Evolutionary conservation across 2,329 filamentous ascomycete species (phyloP), one percentile per base, ranked within the genome.

Genomic region (Coniochaeta sp.): DNA sequence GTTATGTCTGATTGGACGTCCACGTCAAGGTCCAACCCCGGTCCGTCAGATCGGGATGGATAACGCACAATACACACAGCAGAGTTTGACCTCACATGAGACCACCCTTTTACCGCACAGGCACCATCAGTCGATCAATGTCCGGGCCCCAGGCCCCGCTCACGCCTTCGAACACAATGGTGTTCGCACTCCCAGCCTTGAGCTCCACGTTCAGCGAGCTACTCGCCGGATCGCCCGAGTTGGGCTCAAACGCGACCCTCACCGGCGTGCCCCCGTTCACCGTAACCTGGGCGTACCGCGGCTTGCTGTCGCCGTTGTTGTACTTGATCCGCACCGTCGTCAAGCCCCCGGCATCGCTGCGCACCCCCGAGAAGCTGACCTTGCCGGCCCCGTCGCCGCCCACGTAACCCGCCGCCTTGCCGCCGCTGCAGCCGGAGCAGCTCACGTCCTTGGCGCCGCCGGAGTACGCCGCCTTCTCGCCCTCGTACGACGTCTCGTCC

Each of bases 301-400:
- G 77, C 0, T 68, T 68, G 0, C 66, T 75, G 64, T 88, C 82
- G 0, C 83, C 82, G 62, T 87, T 87, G 30, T 76, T 69, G 67
- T 85, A 82, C 64, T 81, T 78, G 60, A 88, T 75, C 0, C 79
- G 70, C n/a, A 88, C 72, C 0, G 83, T 84, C 0, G 76, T 81
- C 14, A 73, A 69, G 1, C 77, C 77, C 0, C 74, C 71, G 0
- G 69, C 75, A 1, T 72, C 69, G 57, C 77, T 79, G 17, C 69
- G 71, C 1, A 86, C 74, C 5, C 71, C 72, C 0, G 68, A 65
- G 58, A 88, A 81, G 0, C 76, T 77, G 2, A 84, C 72, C 0
- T 74, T 77, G 0, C 81, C 82, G 0, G 70, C 36, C 12, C 57
- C 72, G 0, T 72, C 65, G 0, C 83, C 82, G 1, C 86, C 86